Evolutionary conservation across 768 basidiomycete genomes (phyloP).

Genomic region (Mycena pura): DNA sequence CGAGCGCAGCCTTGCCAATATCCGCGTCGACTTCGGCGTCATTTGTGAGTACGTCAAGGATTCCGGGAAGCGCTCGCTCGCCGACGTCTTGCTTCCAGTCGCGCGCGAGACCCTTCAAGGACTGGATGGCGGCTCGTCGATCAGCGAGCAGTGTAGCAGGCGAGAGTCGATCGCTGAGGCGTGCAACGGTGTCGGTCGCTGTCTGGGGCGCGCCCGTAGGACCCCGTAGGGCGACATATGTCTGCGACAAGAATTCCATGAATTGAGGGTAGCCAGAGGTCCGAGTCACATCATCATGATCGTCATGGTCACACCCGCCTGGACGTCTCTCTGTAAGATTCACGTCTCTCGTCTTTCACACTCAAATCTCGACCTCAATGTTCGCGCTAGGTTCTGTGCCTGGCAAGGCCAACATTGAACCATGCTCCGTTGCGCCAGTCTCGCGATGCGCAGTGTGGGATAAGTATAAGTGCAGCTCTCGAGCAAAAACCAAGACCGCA

Average conservation of each 20-base stretch:
- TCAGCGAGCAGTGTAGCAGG: conserved; percentile 92
- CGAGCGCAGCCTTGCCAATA: conserved; percentile 90
- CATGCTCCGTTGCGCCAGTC: too few relatives aligned
- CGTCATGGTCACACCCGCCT: background rate
- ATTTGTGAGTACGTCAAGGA: conserved; percentile 82
- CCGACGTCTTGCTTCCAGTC: conserved; percentile 94
- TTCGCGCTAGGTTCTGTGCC: too few relatives aligned
- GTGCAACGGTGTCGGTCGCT: conserved; percentile 82
- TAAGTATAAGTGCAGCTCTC: too few relatives aligned
- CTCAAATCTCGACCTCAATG: too few relatives aligned
- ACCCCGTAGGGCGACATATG: conserved; percentile 84
- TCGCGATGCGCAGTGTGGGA: too few relatives aligned
- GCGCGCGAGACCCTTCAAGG: conserved; percentile 89
- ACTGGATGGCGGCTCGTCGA: conserved; percentile 89
- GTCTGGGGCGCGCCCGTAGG: conserved; percentile 86
- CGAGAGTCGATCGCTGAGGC: conserved; percentile 87
- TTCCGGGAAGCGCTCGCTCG: conserved; percentile 72
- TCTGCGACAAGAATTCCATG: conserved; percentile 89
- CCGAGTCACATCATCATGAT: background rate
- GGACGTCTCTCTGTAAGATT: background rate
- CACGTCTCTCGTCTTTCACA: too few relatives aligned
- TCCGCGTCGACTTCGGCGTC: conserved; percentile 93
- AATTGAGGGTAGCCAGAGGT: background rate
- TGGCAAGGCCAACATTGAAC: too few relatives aligned
- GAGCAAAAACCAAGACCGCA: too few relatives aligned